Percentiles rank a stretch among this genome's conserved stretches.
phyloP scores from a whole-genome alignment of 2,329 filamentous ascomycete species.

The Pyrenochaeta sp. region DNA sequence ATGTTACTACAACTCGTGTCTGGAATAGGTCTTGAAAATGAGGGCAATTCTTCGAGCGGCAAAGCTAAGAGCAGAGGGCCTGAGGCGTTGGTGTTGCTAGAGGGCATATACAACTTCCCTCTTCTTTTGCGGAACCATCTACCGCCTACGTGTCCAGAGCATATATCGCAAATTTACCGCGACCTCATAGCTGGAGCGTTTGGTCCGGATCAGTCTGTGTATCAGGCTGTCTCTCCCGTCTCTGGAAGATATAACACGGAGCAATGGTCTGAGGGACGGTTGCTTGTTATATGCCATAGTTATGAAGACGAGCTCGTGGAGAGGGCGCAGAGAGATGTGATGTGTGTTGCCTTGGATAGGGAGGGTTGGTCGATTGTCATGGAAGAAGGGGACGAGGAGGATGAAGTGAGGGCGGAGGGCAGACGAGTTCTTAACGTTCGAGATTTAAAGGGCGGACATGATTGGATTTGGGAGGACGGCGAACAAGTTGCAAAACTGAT shows the following conservation, averaged over 20 bases:
- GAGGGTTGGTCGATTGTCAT: conserved; percentile 50
- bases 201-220: conserved; percentile 52
- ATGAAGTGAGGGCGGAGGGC: conserved; percentile 34
- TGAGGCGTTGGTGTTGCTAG: conserved; percentile 66
- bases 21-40: conserved; percentile 20
- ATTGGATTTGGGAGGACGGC: conserved; percentile 70
- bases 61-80: neutral
- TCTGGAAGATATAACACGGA: conserved; percentile 52
- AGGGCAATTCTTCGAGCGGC: neutral
- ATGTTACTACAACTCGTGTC: conserved; percentile 66
- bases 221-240: conserved; percentile 61
- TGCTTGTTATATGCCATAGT: conserved; percentile 57
- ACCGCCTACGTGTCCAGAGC: conserved; percentile 35
- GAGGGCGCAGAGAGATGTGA: conserved; percentile 65
- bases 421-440: conserved; percentile 49
- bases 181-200: conserved; percentile 69
- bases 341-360: conserved; percentile 60
- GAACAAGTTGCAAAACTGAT: conserved; percentile 60
- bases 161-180: conserved; percentile 61
- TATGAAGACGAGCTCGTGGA: conserved; percentile 60
- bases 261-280: conserved; percentile 50
- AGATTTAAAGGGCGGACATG: conserved; percentile 67
- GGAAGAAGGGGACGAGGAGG: conserved; percentile 38
- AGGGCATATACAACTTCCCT: conserved; percentile 72
- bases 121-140: conserved; percentile 59